Conservation (phyloP, 306 rosid genomes). For the Vigna trinervia region DNA sequence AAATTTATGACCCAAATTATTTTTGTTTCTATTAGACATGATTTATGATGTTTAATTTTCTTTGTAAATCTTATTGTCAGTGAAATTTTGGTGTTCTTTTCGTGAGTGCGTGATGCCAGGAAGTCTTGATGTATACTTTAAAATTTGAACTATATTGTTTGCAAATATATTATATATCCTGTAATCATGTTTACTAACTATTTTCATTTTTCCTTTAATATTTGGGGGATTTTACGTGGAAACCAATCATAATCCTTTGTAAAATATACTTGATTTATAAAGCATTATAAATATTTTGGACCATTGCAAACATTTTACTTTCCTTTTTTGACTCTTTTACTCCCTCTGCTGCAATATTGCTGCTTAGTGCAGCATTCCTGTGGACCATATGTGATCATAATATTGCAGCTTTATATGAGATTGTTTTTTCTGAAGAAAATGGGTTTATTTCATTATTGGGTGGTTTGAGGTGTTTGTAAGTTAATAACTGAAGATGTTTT, state of each 20-base stretch:
- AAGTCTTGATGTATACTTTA: no score
- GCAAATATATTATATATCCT: no score
- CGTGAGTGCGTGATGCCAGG: no score
- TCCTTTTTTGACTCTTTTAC: not conserved
- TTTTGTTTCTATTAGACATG: not conserved
- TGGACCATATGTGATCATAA: constrained; percentile 4
- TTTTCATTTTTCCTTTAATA: no score
- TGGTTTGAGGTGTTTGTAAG: not conserved
- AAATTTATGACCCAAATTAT: not conserved
- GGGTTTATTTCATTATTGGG: not conserved
- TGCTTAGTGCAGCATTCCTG: not conserved
- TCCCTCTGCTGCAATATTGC: not conserved
- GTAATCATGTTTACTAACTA: no score
- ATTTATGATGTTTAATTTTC: not conserved
- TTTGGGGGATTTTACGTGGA: not conserved
- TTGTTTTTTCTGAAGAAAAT: not conserved
- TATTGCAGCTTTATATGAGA: not conserved
- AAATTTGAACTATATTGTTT: no score
- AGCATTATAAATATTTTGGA: not conserved
- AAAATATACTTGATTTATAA: not conserved
- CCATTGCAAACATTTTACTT: no score
- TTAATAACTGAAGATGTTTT: not conserved
- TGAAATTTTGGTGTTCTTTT: no score
- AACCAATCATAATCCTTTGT: not conserved
- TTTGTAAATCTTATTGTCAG: not conserved